Conservation (phyloP, 306 rosid genomes). For the Macrotyloma uniflorum region DNA sequence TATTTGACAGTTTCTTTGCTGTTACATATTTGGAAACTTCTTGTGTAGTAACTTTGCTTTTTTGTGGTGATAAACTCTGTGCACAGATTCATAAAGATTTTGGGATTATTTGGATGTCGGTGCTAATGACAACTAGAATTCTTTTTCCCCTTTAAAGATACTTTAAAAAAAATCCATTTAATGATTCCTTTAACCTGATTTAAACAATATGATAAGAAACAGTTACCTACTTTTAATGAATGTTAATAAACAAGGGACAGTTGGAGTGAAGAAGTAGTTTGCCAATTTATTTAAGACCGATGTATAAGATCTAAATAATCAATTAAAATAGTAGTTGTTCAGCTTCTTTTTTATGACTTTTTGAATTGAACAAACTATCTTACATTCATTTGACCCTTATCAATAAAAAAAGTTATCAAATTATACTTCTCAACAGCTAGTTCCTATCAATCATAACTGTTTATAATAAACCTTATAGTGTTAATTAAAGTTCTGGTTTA, state of each 20-base stretch:
- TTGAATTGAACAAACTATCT: neutral
- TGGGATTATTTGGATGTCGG: constrained; percentile 22
- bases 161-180: neutral
- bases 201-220: neutral
- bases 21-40: constrained; percentile 5
- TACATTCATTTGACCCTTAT: neutral
- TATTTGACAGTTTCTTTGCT: neutral
- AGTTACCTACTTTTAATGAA: constrained; percentile 15
- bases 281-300: constrained; percentile 9
- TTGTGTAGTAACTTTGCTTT: neutral
- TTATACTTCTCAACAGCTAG: constrained; percentile 4
- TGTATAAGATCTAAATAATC: neutral
- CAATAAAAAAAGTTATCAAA: neutral
- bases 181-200: neutral
- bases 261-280: neutral
- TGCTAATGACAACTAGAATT: neutral
- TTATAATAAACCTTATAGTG: neutral
- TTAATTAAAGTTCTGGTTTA: neutral
- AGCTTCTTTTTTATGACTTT: constrained; percentile 8
- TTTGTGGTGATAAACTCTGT: neutral
- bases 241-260: neutral
- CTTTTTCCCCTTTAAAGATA: neutral
- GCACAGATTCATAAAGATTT: neutral
- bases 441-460: neutral
- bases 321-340: neutral